Conservation (phyloP, 176 grass and related monocot species). For the Oryza glaberrima region DNA sequence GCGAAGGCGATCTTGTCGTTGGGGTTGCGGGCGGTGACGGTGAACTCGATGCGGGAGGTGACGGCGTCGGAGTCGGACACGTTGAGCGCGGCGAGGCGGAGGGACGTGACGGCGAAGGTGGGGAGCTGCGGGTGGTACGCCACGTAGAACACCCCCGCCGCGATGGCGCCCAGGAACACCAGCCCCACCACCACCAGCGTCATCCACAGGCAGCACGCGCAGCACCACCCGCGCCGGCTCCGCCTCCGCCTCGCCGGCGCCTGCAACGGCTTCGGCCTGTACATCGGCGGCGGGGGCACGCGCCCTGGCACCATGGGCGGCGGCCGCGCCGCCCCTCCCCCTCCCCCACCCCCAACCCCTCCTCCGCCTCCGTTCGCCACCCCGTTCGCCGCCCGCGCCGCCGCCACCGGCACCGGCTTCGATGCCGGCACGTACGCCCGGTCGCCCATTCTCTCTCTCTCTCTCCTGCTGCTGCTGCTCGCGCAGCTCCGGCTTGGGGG, state of each 20-base stretch:
- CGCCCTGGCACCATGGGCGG: slow-evolving; percentile 55
- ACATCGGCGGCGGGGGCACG: slow-evolving; percentile 52
- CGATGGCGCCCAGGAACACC: slow-evolving; percentile 75
- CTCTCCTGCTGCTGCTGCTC: not conserved
- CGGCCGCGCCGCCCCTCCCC: slow-evolving; percentile 1
- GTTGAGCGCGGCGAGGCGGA: slow-evolving; percentile 71
- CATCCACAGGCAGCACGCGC: slow-evolving; percentile 82
- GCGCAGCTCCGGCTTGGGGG: not conserved
- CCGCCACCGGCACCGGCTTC: slow-evolving; percentile 51
- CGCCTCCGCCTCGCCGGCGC: slow-evolving; percentile 7
- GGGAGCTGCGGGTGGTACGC: slow-evolving; percentile 79
- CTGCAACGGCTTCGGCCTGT: slow-evolving; percentile 64
- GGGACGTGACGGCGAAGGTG: slow-evolving; percentile 72
- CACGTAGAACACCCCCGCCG: slow-evolving; percentile 82
- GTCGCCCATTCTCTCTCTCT: slow-evolving; percentile 63
- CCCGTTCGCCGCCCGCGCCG: slow-evolving; percentile 44
- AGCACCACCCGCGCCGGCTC: slow-evolving; percentile 78
- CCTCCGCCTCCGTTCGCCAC: slow-evolving; percentile 48
- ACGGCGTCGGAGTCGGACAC: slow-evolving; percentile 75
- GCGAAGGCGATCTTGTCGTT: slow-evolving; percentile 82
- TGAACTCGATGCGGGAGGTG: slow-evolving; percentile 81
- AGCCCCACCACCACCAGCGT: slow-evolving; percentile 64
- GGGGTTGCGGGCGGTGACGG: slow-evolving; percentile 79
- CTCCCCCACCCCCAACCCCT: not conserved
- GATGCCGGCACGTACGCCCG: slow-evolving; percentile 60